Evolutionary conservation across 2,329 filamentous ascomycete genomes (phyloP).

Genomic region (Ceratocystis variospora): DNA sequence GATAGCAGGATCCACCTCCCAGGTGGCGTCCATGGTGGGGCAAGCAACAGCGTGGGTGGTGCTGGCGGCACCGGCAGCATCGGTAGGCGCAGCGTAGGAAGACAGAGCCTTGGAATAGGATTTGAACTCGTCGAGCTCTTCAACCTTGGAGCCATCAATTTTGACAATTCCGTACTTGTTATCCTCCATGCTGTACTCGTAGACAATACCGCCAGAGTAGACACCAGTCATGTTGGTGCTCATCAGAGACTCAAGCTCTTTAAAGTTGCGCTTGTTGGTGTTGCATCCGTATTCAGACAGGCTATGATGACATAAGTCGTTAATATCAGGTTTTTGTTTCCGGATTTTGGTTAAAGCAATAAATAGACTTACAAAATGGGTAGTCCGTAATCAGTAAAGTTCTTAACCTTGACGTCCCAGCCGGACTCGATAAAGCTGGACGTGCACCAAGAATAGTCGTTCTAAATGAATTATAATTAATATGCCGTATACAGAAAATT

Average conservation of each 20-base stretch:
- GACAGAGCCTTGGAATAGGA: constrained; percentile 36
- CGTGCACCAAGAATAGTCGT: constrained; percentile 80
- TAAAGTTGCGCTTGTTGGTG: constrained; percentile 66
- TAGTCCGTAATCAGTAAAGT: constrained; percentile 73
- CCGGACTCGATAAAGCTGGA: constrained; percentile 56
- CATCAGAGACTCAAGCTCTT: constrained; percentile 71
- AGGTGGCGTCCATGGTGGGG: constrained; percentile 35
- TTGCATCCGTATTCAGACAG: constrained; percentile 90
- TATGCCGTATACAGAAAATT: constrained; percentile 22
- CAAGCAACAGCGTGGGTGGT: constrained; percentile 36
- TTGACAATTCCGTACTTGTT: constrained; percentile 70
- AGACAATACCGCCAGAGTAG: constrained; percentile 92
- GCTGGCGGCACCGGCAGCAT: constrained; percentile 35
- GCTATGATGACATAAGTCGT: constrained; percentile 25
- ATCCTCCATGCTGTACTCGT: constrained; percentile 76
- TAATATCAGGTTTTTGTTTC: background rate
- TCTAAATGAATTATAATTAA: constrained; percentile 26
- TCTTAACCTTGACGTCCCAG: constrained; percentile 80
- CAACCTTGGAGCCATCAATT: constrained; percentile 40
- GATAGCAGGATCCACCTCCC: constrained; percentile 37
- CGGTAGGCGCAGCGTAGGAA: constrained; percentile 38
- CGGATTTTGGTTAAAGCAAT: constrained; percentile 21
- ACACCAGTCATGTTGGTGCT: constrained; percentile 66
- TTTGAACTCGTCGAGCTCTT: constrained; percentile 48
- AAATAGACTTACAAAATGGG: constrained; percentile 54